Evolutionary conservation across 371 early-diverging fungal species (phyloP).

Genomic region (Phascolomyces articulosus): DNA sequence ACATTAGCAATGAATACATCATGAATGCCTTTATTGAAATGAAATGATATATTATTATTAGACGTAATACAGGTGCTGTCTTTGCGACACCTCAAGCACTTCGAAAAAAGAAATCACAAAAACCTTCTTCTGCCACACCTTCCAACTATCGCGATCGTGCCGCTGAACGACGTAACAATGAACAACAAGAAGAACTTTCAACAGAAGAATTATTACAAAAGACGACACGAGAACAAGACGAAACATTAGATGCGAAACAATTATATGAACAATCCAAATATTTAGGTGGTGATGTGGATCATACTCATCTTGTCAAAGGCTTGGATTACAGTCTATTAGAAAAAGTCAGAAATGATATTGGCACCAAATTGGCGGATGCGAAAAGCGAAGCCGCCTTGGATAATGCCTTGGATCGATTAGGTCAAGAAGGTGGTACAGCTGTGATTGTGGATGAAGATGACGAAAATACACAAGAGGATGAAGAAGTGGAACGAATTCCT

Average conservation of each 20-base stretch:
- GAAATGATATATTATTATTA: constrained; percentile 23
- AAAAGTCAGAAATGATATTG: constrained; percentile 57
- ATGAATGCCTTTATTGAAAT: no score
- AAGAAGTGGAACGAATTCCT: constrained; percentile 11
- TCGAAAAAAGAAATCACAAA: constrained; percentile 41
- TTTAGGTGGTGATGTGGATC: constrained; percentile 85
- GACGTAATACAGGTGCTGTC: constrained; percentile 35
- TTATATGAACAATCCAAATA: constrained; percentile 84
- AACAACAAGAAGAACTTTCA: constrained; percentile 29
- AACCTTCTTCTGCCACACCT: constrained; percentile 3
- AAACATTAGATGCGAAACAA: constrained; percentile 50
- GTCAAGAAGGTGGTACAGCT: background rate
- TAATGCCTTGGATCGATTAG: background rate
- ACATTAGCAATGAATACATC: no score
- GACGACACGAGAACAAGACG: constrained; percentile 27
- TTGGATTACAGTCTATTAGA: constrained; percentile 82
- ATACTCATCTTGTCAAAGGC: constrained; percentile 93
- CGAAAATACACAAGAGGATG: constrained; percentile 15
- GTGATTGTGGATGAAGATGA: background rate
- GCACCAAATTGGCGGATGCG: constrained; percentile 3
- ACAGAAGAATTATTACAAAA: constrained; percentile 33
- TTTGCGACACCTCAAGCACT: constrained; percentile 53
- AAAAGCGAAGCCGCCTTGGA: constrained; percentile 19
- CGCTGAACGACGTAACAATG: constrained; percentile 78
- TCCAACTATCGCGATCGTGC: constrained; percentile 86